Base-by-base conservation (phyloP, 2,329 filamentous ascomycete species). In the Fusarium solani-melongenae region DNA sequence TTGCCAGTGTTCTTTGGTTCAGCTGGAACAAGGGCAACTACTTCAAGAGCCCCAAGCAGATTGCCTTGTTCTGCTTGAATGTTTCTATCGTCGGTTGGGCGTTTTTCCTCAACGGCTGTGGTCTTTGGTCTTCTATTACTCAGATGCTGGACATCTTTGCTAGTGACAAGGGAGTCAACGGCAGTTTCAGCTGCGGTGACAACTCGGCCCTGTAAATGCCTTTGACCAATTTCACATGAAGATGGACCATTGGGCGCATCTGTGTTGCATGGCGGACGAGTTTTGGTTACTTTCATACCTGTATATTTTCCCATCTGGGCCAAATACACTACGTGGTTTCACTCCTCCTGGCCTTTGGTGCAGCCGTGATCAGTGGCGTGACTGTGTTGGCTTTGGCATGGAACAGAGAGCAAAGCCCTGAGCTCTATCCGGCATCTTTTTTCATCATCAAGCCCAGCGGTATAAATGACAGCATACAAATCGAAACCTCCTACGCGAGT, bases 111-210 rank as follows among this genome's bases (percentile, higher is more conserved):
- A 76, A 76, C n/a, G 64, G 64, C 1, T 65, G 55, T 3, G 73
- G 73, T 29, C 62, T 75, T 1, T 75, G 72, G 72, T 63, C 73
- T 12, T 70, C 73, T 4, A 62, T 76, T n/a, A 61, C 70, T 1
- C 60, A 71, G 41, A 63, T 72, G 64, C 38, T 72, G 14, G 70
- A 72, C 10, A 53, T 68, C 27, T 72, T 71, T n/a, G 55, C 63
- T 5, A 55, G 57, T 10, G 63, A 49, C 10, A 49, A 46, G 15
- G 56, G 58, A 10, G 65, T 69, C 6, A 56, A 46, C 3, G 67
- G 67, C 6, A 60, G 60, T 58, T 70, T 70, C 33, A 69, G 66
- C 66, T 70, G 67, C 10, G 67, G 67, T 22, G 67, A 70, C 20
- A 70, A 70, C 27, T 59, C 67, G 33, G 20, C 39, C 0, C 34